Evolutionary conservation across 1,284 basidiomycete species (phyloP).

Genomic region (Chalciporus sp.): DNA sequence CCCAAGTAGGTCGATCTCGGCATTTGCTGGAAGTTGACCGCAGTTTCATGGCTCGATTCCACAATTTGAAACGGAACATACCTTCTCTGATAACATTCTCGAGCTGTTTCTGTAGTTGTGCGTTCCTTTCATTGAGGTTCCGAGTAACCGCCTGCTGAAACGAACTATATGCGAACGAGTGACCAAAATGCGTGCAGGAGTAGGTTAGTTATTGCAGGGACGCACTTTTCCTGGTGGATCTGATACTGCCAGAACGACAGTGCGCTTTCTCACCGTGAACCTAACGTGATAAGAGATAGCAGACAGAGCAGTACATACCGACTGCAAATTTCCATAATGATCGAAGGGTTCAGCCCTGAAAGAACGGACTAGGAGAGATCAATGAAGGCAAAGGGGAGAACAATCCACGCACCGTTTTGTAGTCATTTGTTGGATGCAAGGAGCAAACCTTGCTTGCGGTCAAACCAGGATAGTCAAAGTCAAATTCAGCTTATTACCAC

Average conservation of each 20-base stretch:
- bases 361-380: constrained; percentile 68
- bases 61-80: constrained; percentile 25
- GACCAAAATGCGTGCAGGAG: constrained; percentile 3
- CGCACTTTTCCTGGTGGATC: constrained; percentile 78
- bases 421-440: constrained; percentile 80
- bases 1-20: constrained; percentile 70
- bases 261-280: constrained; percentile 48
- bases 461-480: constrained; percentile 7
- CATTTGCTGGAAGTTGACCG: constrained; percentile 55
- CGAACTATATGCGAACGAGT: constrained; percentile 47
- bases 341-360: constrained; percentile 72
- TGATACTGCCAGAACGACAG: constrained; percentile 90
- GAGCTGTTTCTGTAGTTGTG: constrained; percentile 77
- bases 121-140: constrained; percentile 77
- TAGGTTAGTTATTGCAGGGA: constrained; percentile 2
- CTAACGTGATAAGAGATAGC: background rate
- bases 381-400: constrained; percentile 9
- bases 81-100: constrained; percentile 82
- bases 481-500: constrained; percentile 51
- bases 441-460: constrained; percentile 61
- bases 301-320: constrained; percentile 46
- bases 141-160: constrained; percentile 81
- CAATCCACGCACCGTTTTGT: constrained; percentile 70
- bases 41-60: constrained; percentile 2
- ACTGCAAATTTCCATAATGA: constrained; percentile 77